Conservation (phyloP, 148 eudicot genomes). For the Rhododendron williamsianum region DNA sequence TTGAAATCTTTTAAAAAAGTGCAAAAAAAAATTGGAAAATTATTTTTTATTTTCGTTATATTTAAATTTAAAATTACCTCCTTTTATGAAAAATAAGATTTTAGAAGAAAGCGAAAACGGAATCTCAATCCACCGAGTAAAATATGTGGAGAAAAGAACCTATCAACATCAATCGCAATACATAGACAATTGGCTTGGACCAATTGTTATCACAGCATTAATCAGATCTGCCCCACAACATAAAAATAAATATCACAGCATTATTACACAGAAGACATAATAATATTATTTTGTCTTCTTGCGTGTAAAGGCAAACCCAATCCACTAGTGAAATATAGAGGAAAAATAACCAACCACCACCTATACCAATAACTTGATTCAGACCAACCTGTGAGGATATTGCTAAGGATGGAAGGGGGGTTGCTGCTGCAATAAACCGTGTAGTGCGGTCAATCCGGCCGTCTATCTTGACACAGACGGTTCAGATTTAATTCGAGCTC, state of each 20-base stretch:
- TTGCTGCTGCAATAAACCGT: no score
- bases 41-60: no score
- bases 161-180: not conserved
- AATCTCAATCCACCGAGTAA: not conserved
- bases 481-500: no score
- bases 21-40: no score
- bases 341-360: not conserved
- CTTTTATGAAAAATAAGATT: no score
- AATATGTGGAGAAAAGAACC: not conserved
- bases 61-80: no score
- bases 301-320: not conserved
- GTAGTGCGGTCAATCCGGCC: fast-evolving
- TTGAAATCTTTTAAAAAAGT: no score
- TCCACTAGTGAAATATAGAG: not conserved
- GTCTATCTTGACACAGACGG: no score
- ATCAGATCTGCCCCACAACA: no score
- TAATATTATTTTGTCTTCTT: not conserved
- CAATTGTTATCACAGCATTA: not conserved
- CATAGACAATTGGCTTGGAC: not conserved
- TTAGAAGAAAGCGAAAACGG: no score
- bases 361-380: not conserved
- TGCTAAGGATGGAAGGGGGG: not conserved
- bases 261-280: no score
- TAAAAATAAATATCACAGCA: no score
- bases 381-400: not conserved